These are phyloP conservation scores for Rhizopogon hawkerae DNA, from an alignment of 1,284 basidiomycete genomes.

Conservation along the genomic window DNA sequence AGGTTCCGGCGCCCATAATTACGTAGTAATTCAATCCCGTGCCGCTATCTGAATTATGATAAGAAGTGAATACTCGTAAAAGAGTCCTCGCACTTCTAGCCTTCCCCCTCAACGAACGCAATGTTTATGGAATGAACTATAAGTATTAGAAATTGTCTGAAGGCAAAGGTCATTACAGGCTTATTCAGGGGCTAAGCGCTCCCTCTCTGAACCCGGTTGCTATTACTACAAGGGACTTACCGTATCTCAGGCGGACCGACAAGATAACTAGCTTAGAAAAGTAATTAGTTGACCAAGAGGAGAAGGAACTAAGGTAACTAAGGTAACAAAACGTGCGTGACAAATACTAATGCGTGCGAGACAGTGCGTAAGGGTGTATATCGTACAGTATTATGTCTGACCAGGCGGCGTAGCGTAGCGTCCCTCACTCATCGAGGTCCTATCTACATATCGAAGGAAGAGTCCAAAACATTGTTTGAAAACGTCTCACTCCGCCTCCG, in stretches of 20 bases:
- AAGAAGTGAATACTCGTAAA: background rate
- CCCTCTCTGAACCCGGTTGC: no score
- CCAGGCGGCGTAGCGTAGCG: background rate
- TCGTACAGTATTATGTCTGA: constrained; percentile 1
- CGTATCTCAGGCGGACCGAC: no score
- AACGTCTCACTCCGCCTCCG: constrained; percentile 7
- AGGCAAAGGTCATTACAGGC: no score
- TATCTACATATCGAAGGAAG: background rate
- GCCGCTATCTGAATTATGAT: background rate
- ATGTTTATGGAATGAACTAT: no score
- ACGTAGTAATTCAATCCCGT: background rate
- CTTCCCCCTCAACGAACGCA: no score
- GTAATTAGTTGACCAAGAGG: background rate
- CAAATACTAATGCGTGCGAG: background rate
- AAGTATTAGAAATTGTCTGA: no score
- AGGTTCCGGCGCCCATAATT: no score
- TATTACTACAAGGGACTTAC: no score
- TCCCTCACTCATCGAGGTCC: background rate
- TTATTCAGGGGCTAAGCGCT: no score
- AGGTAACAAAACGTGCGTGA: background rate
- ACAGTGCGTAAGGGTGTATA: background rate
- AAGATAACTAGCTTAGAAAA: no score
- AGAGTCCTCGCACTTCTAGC: no score
- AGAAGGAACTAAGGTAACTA: background rate
- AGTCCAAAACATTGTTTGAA: background rate